Evolutionary conservation across 2,329 filamentous ascomycete species (phyloP).

Genomic region (Fusarium tricinctum): DNA sequence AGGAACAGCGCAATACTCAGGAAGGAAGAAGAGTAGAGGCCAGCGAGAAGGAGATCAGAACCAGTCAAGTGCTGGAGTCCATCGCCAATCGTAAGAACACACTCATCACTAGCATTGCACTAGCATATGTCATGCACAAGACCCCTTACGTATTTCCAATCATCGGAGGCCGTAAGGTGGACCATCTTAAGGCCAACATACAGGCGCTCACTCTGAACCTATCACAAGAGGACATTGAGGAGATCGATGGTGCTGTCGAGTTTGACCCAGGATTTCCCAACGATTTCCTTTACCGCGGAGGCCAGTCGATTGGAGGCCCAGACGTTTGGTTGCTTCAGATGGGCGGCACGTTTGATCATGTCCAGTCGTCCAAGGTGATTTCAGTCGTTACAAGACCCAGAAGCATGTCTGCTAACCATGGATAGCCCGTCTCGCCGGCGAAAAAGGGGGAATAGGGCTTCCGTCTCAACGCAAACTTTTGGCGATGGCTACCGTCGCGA

Average conservation of each 20-base stretch:
- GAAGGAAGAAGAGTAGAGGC: constrained; percentile 58
- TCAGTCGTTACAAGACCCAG: background rate
- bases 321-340: constrained; percentile 62
- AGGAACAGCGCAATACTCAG: constrained; percentile 52
- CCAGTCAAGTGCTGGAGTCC: constrained; percentile 62
- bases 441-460: constrained; percentile 60
- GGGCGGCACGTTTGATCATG: constrained; percentile 66
- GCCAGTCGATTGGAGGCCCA: constrained; percentile 55
- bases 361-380: constrained; percentile 58
- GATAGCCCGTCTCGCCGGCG: constrained; percentile 58
- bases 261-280: constrained; percentile 78
- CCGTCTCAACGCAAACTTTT: constrained; percentile 51
- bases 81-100: constrained; percentile 63
- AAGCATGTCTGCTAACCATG: constrained; percentile 6
- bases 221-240: constrained; percentile 71
- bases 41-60: constrained; percentile 66
- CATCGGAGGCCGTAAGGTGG: constrained; percentile 76
- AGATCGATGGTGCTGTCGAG: constrained; percentile 72
- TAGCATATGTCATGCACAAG: constrained; percentile 82
- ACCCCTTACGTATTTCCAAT: constrained; percentile 80
- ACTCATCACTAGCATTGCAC: constrained; percentile 65
- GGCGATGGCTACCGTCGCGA: constrained; percentile 52
- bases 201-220: constrained; percentile 74
- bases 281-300: constrained; percentile 66
- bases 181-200: constrained; percentile 79